Evolutionary conservation across 805 yeast species (phyloP), one percentile per base, ranked within the genome.

Genomic region (Yarrowia osloensis): DNA sequence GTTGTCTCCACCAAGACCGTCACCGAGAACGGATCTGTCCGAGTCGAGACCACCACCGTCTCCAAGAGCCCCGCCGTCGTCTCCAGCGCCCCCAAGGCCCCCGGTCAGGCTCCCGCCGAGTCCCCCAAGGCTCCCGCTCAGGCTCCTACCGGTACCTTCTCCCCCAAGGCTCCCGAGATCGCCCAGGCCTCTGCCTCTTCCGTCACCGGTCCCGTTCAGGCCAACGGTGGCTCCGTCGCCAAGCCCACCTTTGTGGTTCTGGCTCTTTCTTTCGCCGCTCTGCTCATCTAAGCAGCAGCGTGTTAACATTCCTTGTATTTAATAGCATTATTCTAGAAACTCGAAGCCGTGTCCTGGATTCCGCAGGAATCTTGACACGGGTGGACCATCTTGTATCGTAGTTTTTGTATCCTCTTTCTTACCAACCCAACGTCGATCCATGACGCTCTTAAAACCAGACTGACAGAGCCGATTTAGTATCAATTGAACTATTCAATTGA

Each of bases 231-330:
- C 17, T 22, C 29, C 40, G 2, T 31, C 15, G 17, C 40, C 57
- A 50, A 33, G 28, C 57, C 57, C 57, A 15, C 57, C 28, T 4
- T 33, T 12, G 22, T 50, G 26, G 40, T 22, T 22, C 9, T 50
- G 57, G 57, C 11, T 21, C 39, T 50, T 33, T 33, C 57, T 31
- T 50, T 50, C 19, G 57, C 28, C 28, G 57, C 57, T n/a, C 40
- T 50, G 15, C 28, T 50, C 15, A 50, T 50, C 13, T 50, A 50
- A 21, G 28, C 11, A 15, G 40, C 21, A 4, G 24, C 2, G n/a
- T 13, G 9, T 13, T 31, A 21, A 19, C 57, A 21, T 21, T 33
- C 40, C 57, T 50, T 50, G 57, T 50, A 50, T 50, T 50, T 50
- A 50, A 47, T 39, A 31, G 55, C n/a, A n/a, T n/a, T 50, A 50